Conservation (phyloP, 495 filamentous ascomycete species). For the Hypoxylon crocopeplum region DNA sequence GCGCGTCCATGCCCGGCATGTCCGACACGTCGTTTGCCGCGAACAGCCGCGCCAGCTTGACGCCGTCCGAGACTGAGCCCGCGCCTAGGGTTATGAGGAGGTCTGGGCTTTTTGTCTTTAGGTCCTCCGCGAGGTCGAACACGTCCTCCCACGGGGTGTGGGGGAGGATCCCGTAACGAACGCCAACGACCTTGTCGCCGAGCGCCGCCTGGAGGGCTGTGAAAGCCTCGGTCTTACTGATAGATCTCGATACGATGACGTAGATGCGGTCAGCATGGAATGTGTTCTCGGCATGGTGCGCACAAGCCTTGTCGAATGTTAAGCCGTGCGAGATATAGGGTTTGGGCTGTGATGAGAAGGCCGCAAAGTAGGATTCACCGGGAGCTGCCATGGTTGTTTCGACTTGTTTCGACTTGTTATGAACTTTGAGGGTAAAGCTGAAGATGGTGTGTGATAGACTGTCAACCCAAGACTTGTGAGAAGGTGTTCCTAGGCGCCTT, state of each 20-base stretch:
- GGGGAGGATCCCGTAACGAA: slow-evolving; percentile 62
- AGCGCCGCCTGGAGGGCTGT: slow-evolving; percentile 54
- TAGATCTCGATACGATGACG: slow-evolving; percentile 65
- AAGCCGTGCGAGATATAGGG: slow-evolving; percentile 56
- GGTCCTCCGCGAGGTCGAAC: slow-evolving; percentile 59
- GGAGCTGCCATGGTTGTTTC: slow-evolving; percentile 24
- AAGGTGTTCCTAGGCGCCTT: neutral
- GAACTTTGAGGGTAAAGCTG: slow-evolving; percentile 4
- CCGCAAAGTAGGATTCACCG: slow-evolving; percentile 26
- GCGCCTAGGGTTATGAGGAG: slow-evolving; percentile 66
- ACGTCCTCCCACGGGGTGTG: slow-evolving; percentile 68
- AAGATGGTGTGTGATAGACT: neutral
- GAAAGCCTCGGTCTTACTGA: slow-evolving; percentile 61
- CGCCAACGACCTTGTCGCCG: slow-evolving; percentile 57
- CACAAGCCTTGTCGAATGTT: slow-evolving; percentile 58
- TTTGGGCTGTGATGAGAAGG: slow-evolving; percentile 10
- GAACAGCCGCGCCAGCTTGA: slow-evolving; percentile 62
- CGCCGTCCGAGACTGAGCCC: slow-evolving; percentile 66
- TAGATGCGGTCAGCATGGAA: slow-evolving; percentile 63
- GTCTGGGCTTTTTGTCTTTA: slow-evolving; percentile 57
- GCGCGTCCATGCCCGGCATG: slow-evolving; percentile 50
- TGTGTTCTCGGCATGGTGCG: slow-evolving; percentile 56
- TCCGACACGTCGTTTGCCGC: slow-evolving; percentile 55
- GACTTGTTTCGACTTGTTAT: slow-evolving; percentile 18
- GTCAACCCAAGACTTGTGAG: neutral